These are phyloP conservation scores for Hyphopichia buzzinii DNA, from an alignment of 1,139 yeast species.

Conservation along the genomic window DNA sequence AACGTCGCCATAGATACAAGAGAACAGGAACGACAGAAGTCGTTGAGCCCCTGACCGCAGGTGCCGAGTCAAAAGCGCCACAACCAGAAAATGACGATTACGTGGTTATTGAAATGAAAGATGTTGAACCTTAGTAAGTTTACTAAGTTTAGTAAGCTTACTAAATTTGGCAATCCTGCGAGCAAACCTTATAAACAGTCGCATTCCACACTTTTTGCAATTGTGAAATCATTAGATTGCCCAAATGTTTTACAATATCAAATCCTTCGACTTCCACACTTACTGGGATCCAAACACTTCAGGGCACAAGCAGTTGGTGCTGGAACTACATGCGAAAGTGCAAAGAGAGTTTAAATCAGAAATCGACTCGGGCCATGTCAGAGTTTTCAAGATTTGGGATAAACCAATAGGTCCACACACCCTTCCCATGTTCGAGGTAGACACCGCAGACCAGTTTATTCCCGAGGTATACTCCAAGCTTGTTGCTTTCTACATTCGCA, in stretches of 20 bases:
- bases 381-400: conserved; percentile 49
- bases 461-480: conserved; percentile 27
- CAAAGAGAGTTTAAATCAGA: conserved; percentile 44
- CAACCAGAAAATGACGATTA: conserved; percentile 3
- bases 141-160: neutral
- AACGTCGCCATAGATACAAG: neutral
- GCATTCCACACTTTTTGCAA: no score
- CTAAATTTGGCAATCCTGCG: no score
- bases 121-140: conserved; percentile 2
- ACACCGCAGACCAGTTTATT: conserved; percentile 18
- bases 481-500: conserved; percentile 43
- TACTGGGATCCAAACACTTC: conserved; percentile 46
- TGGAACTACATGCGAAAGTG: conserved; percentile 39
- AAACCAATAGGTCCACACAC: conserved; percentile 61
- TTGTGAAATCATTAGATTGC: no score
- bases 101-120: conserved; percentile 10
- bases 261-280: conserved; percentile 54
- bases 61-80: conserved; percentile 1
- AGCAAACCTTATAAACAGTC: no score
- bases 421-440: conserved; percentile 42
- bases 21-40: conserved; percentile 1
- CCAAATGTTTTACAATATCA: conserved; percentile 17
- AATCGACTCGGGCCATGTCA: conserved; percentile 38
- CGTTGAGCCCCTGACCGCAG: conserved; percentile 2
- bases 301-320: conserved; percentile 34